These are phyloP conservation scores for Madurella mycetomatis DNA, from an alignment of 2,329 filamentous ascomycete genomes.

Conservation along the genomic window DNA sequence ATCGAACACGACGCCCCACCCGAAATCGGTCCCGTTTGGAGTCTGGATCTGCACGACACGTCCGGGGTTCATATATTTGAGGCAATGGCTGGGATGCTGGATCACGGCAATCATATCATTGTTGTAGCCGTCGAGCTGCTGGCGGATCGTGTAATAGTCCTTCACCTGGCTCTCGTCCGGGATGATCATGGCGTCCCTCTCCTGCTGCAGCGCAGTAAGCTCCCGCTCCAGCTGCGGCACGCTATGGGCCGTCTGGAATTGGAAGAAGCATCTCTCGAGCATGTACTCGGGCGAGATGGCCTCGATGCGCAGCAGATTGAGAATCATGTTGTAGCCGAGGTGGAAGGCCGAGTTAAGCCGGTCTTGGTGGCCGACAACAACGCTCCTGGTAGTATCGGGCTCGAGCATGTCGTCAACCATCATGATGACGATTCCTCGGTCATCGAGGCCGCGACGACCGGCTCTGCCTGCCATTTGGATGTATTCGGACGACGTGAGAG, in stretches of 20 bases:
- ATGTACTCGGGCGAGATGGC: slow-evolving; percentile 98
- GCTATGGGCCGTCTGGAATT: slow-evolving; percentile 93
- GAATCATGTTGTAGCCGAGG: slow-evolving; percentile 97
- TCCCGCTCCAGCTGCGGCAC: slow-evolving; percentile 81
- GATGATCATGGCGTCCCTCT: slow-evolving; percentile 70
- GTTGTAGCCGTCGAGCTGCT: slow-evolving; percentile 76
- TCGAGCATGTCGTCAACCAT: slow-evolving; percentile 98
- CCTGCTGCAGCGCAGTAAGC: slow-evolving; percentile 69
- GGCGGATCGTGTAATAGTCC: slow-evolving; percentile 87
- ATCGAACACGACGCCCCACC: slow-evolving; percentile 87
- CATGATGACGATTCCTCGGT: slow-evolving; percentile 98
- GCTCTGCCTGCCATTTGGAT: slow-evolving; percentile 98
- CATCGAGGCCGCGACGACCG: slow-evolving; percentile 93
- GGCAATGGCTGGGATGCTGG: slow-evolving; percentile 81
- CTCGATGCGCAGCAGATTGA: slow-evolving; percentile 95
- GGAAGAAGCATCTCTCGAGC: slow-evolving; percentile 97
- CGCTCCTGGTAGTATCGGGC: slow-evolving; percentile 85
- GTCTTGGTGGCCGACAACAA: slow-evolving; percentile 95
- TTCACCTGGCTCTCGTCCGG: slow-evolving; percentile 83
- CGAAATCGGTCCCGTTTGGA: slow-evolving; percentile 71
- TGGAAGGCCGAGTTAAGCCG: slow-evolving; percentile 97
- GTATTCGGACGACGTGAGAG: slow-evolving; percentile 91
- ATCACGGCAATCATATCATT: slow-evolving; percentile 90
- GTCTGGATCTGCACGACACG: slow-evolving; percentile 83
- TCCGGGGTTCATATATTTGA: slow-evolving; percentile 82